A percentile compares a stretch with the other conserved stretches of the same genome.
Evolutionary conservation across 2,329 filamentous ascomycete genomes (phyloP).

Genomic region (Penicillium sp.): DNA sequence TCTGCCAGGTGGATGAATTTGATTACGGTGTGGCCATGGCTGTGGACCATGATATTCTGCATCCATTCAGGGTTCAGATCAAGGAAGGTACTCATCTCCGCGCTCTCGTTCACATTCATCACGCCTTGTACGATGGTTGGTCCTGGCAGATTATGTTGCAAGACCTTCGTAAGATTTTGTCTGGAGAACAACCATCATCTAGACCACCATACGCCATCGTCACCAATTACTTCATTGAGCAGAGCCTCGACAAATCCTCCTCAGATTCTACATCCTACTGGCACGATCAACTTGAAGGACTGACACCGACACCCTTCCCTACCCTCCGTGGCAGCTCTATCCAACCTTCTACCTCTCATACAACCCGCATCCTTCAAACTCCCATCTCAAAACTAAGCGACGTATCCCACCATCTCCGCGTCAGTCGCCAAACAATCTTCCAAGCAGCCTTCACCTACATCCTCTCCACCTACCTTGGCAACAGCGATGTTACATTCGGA

Average conservation of each 20-base stretch:
- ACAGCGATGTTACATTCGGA: constrained; percentile 70
- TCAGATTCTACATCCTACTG: constrained; percentile 64
- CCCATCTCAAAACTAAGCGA: constrained; percentile 37
- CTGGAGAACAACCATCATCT: constrained; percentile 23
- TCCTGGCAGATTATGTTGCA: constrained; percentile 73
- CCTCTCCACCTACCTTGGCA: constrained; percentile 65
- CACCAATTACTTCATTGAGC: constrained; percentile 50
- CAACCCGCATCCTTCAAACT: constrained; percentile 36
- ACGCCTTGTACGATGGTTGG: constrained; percentile 93
- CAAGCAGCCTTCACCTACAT: constrained; percentile 71
- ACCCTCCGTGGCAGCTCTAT: constrained; percentile 53
- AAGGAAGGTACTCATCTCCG: constrained; percentile 23
- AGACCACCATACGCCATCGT: constrained; percentile 65
- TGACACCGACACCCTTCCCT: constrained; percentile 59
- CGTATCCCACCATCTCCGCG: constrained; percentile 44
- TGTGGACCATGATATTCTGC: constrained; percentile 47
- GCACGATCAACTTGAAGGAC: constrained; percentile 64
- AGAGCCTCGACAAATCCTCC: constrained; percentile 32
- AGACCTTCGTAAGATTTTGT: constrained; percentile 63
- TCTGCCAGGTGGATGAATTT: constrained; percentile 48
- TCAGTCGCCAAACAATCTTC: constrained; percentile 71
- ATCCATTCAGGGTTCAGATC: constrained; percentile 67
- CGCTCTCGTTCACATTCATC: constrained; percentile 66
- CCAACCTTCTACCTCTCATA: constrained; percentile 28
- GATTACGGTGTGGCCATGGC: constrained; percentile 43